phyloP scores from a whole-genome alignment of 129 eudicot species.

The Oenanthe sinensis region DNA sequence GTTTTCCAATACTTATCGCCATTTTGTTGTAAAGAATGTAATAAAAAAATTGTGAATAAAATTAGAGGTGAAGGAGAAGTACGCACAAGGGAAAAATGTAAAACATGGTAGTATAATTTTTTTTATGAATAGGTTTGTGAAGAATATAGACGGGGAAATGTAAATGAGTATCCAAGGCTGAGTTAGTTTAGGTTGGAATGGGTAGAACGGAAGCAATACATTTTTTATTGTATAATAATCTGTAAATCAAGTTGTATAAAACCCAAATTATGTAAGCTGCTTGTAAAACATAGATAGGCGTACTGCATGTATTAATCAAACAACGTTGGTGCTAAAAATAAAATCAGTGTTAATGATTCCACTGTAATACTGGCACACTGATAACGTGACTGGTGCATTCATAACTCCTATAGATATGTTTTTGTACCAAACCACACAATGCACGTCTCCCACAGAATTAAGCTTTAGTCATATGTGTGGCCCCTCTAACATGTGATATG shows the following conservation, averaged over 20 bases:
- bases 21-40: neutral
- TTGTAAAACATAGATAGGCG: too few species aligned
- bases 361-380: neutral
- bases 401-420: neutral
- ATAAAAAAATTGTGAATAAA: too few species aligned
- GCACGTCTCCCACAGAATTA: neutral
- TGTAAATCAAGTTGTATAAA: too few species aligned
- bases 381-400: neutral
- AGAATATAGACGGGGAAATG: neutral
- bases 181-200: neutral
- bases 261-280: neutral
- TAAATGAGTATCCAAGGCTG: neutral
- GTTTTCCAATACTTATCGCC: neutral
- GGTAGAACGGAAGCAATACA: too few species aligned
- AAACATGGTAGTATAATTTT: neutral
- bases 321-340: too few species aligned
- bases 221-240: too few species aligned
- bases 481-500: constrained; percentile 3
- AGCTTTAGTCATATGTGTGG: neutral
- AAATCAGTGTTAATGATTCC: neutral
- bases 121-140: too few species aligned
- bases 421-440: neutral
- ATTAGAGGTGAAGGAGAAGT: neutral
- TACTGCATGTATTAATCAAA: too few species aligned
- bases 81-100: neutral